Percentiles rank a stretch among this genome's conserved stretches.
Conservation (phyloP, 2,329 filamentous ascomycete genomes). For the Colletotrichum sp. region DNA sequence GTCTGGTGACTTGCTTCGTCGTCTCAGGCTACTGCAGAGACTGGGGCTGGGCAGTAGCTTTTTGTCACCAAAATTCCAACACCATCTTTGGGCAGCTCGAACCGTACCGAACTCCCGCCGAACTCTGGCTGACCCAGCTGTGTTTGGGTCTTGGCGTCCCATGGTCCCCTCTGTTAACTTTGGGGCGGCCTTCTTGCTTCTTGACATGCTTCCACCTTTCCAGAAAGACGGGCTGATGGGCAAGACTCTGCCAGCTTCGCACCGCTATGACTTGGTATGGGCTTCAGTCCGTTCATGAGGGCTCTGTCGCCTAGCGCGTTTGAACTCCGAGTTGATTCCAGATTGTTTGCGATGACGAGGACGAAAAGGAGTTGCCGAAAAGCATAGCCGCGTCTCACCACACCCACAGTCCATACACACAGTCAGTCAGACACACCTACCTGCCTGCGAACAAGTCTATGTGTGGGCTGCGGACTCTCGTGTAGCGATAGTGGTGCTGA, state of each 20-base stretch:
- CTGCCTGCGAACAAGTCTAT: not conserved
- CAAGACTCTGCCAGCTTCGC: not conserved
- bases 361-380: not conserved
- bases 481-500: not conserved
- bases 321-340: not conserved
- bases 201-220: not conserved
- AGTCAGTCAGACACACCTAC: not conserved
- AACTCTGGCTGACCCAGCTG: not conserved
- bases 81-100: constrained; percentile 4
- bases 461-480: not conserved
- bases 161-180: not conserved
- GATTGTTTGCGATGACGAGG: not conserved
- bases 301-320: not conserved
- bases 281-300: not conserved
- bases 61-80: not conserved
- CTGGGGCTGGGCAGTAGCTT: not conserved
- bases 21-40: constrained; percentile 6
- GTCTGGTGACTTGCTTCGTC: not conserved
- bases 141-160: not conserved
- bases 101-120: not conserved
- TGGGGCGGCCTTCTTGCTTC: not conserved
- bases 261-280: not conserved
- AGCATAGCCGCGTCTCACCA: not conserved
- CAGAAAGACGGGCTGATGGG: not conserved
- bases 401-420: not conserved